phyloP scores from a whole-genome alignment of 2,329 filamentous ascomycete genomes.

The Sarocladium brachiariae region DNA sequence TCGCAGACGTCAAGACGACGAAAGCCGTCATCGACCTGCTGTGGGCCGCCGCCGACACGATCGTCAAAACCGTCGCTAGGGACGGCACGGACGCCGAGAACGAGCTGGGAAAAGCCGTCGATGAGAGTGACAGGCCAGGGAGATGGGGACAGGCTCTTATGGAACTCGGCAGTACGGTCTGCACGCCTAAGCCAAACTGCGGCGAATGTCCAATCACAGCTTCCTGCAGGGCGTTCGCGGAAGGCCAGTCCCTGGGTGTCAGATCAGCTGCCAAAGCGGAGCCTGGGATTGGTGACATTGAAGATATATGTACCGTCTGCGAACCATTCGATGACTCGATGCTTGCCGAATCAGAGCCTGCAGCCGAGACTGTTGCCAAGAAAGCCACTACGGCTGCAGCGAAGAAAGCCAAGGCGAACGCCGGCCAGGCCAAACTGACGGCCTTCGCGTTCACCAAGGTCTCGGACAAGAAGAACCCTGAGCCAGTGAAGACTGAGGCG shows the following conservation, averaged over 20 bases:
- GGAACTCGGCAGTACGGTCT: conserved; percentile 59
- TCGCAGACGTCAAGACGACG: conserved; percentile 50
- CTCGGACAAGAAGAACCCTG: conserved; percentile 10
- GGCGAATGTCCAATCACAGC: conserved; percentile 40
- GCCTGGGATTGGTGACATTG: conserved; percentile 33
- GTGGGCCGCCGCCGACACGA: conserved; percentile 50
- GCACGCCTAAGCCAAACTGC: conserved; percentile 53
- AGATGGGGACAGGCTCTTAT: conserved; percentile 59
- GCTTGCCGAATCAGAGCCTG: conserved; percentile 15
- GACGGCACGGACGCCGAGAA: conserved; percentile 15
- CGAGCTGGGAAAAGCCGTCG: conserved; percentile 5
- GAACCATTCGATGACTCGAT: conserved; percentile 35
- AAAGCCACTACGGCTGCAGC: not conserved
- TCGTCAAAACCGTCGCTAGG: conserved; percentile 44
- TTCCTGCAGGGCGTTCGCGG: conserved; percentile 44
- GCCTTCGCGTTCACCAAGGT: conserved; percentile 26
- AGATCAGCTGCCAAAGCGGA: conserved; percentile 9
- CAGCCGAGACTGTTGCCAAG: not conserved
- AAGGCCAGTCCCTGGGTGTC: conserved; percentile 31
- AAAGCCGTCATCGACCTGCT: conserved; percentile 44
- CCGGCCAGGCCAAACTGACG: conserved; percentile 24
- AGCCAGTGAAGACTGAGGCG: conserved; percentile 17
- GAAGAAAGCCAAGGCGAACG: conserved; percentile 17
- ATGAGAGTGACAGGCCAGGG: conserved; percentile 44
- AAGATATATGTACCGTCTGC: conserved; percentile 44